Evolutionary conservation across 1,284 basidiomycete species (phyloP).

Genomic region (Irpex sp.): DNA sequence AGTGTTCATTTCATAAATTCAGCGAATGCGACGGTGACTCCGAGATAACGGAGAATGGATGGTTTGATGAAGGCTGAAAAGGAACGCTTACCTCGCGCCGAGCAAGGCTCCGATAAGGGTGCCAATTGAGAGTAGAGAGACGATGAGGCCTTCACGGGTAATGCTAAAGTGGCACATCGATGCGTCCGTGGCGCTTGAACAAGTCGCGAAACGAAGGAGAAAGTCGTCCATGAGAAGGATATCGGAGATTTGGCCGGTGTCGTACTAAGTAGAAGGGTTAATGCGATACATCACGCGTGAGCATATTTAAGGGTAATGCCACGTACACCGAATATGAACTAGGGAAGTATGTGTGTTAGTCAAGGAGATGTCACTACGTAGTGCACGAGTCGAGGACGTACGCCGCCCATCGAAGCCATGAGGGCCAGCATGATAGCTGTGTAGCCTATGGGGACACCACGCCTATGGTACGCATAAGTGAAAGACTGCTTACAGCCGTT

Average conservation of each 20-base stretch:
- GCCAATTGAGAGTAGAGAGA: conserved; percentile 64
- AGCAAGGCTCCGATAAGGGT: conserved; percentile 58
- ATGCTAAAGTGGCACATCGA: conserved; percentile 48
- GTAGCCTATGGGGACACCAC: conserved; percentile 50
- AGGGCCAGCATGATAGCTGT: conserved; percentile 64
- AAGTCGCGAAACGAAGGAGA: conserved; percentile 56
- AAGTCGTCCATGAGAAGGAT: conserved; percentile 78
- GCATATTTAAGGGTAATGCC: conserved; percentile 4
- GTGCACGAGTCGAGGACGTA: conserved; percentile 8
- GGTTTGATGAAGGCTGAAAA: background rate
- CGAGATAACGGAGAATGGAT: no score
- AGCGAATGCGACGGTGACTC: background rate
- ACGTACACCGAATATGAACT: conserved; percentile 64
- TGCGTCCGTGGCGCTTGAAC: conserved; percentile 34
- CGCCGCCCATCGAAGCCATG: conserved; percentile 73
- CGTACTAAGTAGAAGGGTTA: conserved; percentile 36
- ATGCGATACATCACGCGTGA: background rate
- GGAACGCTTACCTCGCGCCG: conserved; percentile 50
- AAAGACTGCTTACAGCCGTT: background rate
- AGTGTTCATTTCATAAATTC: conserved; percentile 1
- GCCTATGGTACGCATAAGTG: conserved; percentile 16
- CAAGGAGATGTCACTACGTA: background rate
- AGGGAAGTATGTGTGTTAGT: conserved; percentile 17
- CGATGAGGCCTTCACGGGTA: conserved; percentile 62
- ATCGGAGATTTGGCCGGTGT: conserved; percentile 78